Percentiles rank a stretch among this genome's conserved stretches.
Evolutionary conservation across 2,329 filamentous ascomycete species (phyloP).

Genomic region (Graphilbum sp.): DNA sequence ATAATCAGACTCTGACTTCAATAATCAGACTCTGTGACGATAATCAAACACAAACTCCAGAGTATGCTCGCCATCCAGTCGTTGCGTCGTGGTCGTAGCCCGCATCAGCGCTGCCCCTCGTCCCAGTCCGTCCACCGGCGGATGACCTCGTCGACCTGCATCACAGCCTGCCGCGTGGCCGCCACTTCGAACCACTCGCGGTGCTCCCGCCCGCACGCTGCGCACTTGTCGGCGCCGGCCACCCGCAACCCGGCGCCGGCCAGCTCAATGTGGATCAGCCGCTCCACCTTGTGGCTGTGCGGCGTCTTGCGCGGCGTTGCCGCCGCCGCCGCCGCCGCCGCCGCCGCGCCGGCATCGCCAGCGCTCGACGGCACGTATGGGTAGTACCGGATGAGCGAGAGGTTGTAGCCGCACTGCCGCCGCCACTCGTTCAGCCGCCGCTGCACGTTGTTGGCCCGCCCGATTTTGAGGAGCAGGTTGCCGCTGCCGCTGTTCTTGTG

Average conservation of each 20-base stretch:
- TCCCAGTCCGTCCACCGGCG: slow-evolving; percentile 77
- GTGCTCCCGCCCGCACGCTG: slow-evolving; percentile 68
- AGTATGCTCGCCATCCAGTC: not conserved
- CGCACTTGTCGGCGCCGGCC: slow-evolving; percentile 43
- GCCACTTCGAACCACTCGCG: slow-evolving; percentile 91
- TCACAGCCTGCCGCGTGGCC: slow-evolving; percentile 53
- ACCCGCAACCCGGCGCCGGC: slow-evolving; percentile 39
- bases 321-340: not conserved
- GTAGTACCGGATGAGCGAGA: slow-evolving; percentile 82
- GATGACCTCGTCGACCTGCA: slow-evolving; percentile 47
- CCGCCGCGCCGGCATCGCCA: not conserved
- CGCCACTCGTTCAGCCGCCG: slow-evolving; percentile 85
- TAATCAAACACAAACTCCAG: no score
- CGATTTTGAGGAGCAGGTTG: slow-evolving; percentile 41
- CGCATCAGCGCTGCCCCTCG: slow-evolving; percentile 22
- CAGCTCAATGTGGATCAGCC: slow-evolving; percentile 84
- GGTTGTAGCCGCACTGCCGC: slow-evolving; percentile 76
- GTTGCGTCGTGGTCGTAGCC: not conserved
- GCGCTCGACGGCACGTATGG: slow-evolving; percentile 48
- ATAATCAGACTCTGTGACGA: no score
- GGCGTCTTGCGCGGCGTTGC: slow-evolving; percentile 52
- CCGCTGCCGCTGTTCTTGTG: slow-evolving; percentile 11
- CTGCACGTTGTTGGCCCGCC: slow-evolving; percentile 66
- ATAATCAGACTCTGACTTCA: no score
- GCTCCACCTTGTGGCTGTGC: slow-evolving; percentile 75